Evolutionary conservation across 345 rosid genomes (phyloP).

Genomic region (Populus nigra): DNA sequence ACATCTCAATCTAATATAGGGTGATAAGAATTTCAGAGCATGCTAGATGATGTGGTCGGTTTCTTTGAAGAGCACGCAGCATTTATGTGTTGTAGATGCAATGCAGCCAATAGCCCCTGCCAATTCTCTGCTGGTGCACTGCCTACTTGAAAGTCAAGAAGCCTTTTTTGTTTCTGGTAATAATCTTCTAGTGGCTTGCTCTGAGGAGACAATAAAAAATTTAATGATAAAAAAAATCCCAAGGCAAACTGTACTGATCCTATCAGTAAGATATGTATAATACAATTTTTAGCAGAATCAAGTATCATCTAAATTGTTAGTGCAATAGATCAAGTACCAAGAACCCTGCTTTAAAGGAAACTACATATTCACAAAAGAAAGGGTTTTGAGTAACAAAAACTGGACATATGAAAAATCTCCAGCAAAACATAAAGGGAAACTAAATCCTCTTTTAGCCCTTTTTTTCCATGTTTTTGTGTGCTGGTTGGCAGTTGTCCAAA

Average conservation of each 20-base stretch:
- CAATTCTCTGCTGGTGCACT: constrained; percentile 71
- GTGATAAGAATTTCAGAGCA: neutral
- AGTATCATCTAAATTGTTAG: neutral
- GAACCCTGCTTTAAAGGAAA: neutral
- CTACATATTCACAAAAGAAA: neutral
- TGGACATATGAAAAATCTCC: neutral
- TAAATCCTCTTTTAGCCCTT: too few species aligned
- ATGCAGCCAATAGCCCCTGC: constrained; percentile 77
- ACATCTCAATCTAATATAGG: neutral
- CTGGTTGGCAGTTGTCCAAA: neutral
- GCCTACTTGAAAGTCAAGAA: constrained; percentile 64
- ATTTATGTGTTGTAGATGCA: constrained; percentile 42
- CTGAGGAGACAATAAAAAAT: constrained; percentile 35
- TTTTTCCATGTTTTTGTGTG: neutral
- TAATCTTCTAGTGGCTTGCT: constrained; percentile 74
- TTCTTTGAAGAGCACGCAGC: neutral
- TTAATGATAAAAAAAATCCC: neutral
- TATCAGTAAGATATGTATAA: neutral
- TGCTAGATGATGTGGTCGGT: neutral
- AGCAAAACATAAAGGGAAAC: too few species aligned
- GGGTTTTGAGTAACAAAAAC: neutral
- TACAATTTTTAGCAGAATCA: neutral
- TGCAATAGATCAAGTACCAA: neutral
- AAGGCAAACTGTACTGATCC: neutral
- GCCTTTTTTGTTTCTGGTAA: constrained; percentile 70